Percentiles rank a stretch among this genome's conserved stretches.
These are phyloP conservation scores for Biancaea sappan DNA, from an alignment of 306 rosid genomes.

Conservation along the genomic window DNA sequence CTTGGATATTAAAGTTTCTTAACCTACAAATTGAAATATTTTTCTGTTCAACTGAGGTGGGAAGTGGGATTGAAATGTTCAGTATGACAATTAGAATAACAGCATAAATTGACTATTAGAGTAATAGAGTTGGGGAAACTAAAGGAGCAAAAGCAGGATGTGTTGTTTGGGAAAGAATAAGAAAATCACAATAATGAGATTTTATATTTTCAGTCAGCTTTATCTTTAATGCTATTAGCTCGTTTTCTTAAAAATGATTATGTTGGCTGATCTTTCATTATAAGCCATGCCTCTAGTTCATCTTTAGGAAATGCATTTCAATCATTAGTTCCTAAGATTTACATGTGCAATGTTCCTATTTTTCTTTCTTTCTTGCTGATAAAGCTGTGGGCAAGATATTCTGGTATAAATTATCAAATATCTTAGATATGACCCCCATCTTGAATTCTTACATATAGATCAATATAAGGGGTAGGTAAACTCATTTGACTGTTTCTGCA, in stretches of 20 bases:
- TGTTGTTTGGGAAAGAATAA: conserved; percentile 19
- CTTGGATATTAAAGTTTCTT: conserved; percentile 7
- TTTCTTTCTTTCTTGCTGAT: background rate
- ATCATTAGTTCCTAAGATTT: background rate
- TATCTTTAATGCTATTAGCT: background rate
- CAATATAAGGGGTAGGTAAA: background rate
- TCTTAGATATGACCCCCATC: background rate
- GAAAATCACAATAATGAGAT: background rate
- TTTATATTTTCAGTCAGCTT: background rate
- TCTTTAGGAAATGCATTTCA: background rate
- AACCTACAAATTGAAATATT: conserved; percentile 1
- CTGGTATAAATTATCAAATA: background rate
- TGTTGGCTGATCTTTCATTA: conserved; percentile 1
- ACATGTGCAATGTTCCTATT: background rate
- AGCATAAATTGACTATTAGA: conserved; percentile 6
- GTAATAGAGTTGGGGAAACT: conserved; percentile 1
- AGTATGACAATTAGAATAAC: background rate
- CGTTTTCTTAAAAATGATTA: background rate
- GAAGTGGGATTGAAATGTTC: conserved; percentile 7
- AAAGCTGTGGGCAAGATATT: background rate
- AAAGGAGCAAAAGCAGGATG: conserved; percentile 13
- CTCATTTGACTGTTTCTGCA: background rate
- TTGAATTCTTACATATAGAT: background rate
- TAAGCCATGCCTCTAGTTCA: background rate
- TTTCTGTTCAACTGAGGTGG: conserved; percentile 11